These are phyloP conservation scores for Talaromyces sp. DNA, from an alignment of 2,329 filamentous ascomycete genomes.

Conservation along the genomic window DNA sequence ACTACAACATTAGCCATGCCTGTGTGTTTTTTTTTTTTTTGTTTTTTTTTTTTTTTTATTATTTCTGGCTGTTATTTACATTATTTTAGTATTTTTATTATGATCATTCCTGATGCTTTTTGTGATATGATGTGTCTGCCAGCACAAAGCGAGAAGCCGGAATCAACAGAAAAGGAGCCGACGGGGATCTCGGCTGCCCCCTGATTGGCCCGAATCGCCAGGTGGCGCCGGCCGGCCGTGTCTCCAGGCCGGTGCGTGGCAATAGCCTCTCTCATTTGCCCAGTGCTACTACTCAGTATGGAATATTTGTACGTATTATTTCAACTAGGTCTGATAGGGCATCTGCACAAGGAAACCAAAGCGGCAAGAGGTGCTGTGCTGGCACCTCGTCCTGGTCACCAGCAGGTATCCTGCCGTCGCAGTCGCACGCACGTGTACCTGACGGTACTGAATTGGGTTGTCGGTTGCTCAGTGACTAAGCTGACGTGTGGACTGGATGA, in stretches of 20 bases:
- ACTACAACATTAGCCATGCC: too few relatives aligned
- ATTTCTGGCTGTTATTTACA: too few relatives aligned
- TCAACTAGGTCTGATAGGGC: background rate
- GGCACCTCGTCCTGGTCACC: background rate
- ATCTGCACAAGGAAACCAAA: constrained; percentile 15
- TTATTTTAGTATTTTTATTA: too few relatives aligned
- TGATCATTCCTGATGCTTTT: background rate
- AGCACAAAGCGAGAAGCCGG: background rate
- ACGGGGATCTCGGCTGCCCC: background rate
- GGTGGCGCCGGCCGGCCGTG: background rate
- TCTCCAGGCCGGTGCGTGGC: background rate
- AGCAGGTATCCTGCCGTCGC: constrained; percentile 3
- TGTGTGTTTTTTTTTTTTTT: too few relatives aligned
- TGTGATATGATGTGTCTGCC: too few relatives aligned
- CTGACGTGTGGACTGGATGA: background rate
- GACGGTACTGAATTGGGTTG: constrained; percentile 5
- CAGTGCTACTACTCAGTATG: too few relatives aligned
- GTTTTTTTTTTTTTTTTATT: too few relatives aligned
- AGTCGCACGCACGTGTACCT: constrained; percentile 16
- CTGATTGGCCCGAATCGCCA: background rate
- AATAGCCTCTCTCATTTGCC: background rate
- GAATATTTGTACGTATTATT: too few relatives aligned
- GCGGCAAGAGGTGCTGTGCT: constrained; percentile 1
- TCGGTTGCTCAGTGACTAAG: background rate
- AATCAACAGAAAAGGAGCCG: background rate